Evolutionary conservation across 2,329 filamentous ascomycete genomes (phyloP), one percentile per base, ranked within the genome.

Genomic region (Didymosphaeria variabile): DNA sequence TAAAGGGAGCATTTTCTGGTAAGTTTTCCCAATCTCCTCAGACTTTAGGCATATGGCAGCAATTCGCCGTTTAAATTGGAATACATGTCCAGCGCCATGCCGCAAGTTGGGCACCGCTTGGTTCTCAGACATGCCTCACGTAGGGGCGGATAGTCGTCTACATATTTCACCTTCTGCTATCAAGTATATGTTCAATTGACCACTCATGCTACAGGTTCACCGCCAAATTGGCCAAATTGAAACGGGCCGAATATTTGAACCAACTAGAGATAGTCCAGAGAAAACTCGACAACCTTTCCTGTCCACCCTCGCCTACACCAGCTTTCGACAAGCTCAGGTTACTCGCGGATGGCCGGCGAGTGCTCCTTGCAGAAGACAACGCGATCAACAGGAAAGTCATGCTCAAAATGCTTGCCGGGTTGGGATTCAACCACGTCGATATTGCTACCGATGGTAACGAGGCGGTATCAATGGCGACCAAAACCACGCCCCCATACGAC

Each of bases 321-420:
- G 60, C 66, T 2, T 67, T 71, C 55, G 64, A 71, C 29, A 67
- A 71, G n/a, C 61, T 75, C 9, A 69, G 63, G 49, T 10, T 29
- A 1, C 62, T 66, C 9, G 72, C 75, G 21, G 52, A 47, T 4
- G 55, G 61, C 26, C 75, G 71, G 51, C 67, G 69, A 15, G 55
- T 78, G 10, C 69, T 84, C 1, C 68, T 84, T 1, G 82, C 82
- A 0, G 82, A 84, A 60, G 82, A 84, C 62, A 84, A 84, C 51
- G 55, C 72, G 4, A 80, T 84, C 58, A 84, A 84, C 34, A 73
- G 81, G 0, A 81, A 81, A 44, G 81, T 84, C 57, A 72, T 84
- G 69, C 66, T 79, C 19, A 82, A 82, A 70, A 84, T 83, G 78
- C 70, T 79, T 67, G 55, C 81, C 69, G 68, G 76, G 69, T 55